Conservation (phyloP, 495 filamentous ascomycete genomes). For the Hypoxylon perforatum region DNA sequence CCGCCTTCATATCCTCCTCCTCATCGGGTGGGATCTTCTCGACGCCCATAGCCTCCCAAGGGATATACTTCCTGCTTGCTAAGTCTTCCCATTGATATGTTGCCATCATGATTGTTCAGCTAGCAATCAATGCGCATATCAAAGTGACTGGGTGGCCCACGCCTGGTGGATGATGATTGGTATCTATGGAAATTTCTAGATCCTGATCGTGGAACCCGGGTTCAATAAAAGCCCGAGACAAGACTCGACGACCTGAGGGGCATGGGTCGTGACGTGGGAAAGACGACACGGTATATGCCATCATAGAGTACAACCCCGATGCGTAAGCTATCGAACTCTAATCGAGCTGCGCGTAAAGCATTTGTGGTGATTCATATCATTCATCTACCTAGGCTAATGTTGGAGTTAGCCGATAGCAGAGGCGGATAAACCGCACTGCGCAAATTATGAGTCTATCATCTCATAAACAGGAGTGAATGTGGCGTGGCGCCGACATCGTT, state of each 20-base stretch:
- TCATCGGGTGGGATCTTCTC: conserved; percentile 56
- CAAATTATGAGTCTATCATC: conserved; percentile 3
- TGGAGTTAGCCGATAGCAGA: neutral
- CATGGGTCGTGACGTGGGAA: conserved; percentile 16
- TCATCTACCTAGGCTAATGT: neutral
- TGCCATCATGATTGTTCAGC: conserved; percentile 7
- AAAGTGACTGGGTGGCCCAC: neutral
- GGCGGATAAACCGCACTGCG: neutral
- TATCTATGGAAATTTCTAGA: neutral
- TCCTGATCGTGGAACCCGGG: neutral
- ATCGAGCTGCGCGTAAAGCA: neutral
- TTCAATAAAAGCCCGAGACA: neutral
- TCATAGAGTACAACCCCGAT: conserved; percentile 11
- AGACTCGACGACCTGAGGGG: neutral
- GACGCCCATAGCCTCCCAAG: conserved; percentile 56
- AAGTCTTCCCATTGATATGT: conserved; percentile 10
- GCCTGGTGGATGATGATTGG: neutral
- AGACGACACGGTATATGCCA: conserved; percentile 11
- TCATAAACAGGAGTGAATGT: neutral
- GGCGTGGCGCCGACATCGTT: conserved; percentile 5
- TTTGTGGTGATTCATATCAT: conserved; percentile 3
- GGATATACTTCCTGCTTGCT: conserved; percentile 49
- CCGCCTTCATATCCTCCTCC: conserved; percentile 57
- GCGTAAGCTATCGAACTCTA: neutral
- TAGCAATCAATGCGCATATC: neutral